Conservation (phyloP, 192 early-diverging fungal species). For the Podochytrium sp. region DNA sequence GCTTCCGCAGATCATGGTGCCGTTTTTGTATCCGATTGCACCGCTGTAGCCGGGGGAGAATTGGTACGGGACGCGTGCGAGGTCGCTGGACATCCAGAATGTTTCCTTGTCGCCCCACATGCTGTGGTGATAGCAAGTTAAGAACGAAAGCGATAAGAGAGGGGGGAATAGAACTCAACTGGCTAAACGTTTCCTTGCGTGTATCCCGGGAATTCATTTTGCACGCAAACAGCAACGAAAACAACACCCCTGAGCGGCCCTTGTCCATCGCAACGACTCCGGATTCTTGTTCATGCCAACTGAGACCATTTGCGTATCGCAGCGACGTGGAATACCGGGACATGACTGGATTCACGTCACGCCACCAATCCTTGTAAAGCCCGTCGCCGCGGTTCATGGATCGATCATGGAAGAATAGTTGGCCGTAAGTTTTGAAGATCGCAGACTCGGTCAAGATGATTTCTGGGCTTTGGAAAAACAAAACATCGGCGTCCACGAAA, state of each 20-base stretch:
- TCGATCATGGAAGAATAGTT: slow-evolving; percentile 69
- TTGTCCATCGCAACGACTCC: slow-evolving; percentile 19
- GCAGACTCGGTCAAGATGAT: slow-evolving; percentile 36
- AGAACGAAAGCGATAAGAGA: too few species aligned
- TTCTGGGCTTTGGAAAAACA: slow-evolving; percentile 9
- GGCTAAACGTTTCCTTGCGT: not conserved
- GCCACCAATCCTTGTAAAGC: slow-evolving; percentile 44
- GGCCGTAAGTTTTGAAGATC: slow-evolving; percentile 48
- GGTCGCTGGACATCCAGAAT: slow-evolving; percentile 67
- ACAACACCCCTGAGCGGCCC: not conserved
- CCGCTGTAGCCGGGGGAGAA: slow-evolving; percentile 59
- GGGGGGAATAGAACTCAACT: too few species aligned
- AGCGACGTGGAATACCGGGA: not conserved
- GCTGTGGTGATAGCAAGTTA: not conserved
- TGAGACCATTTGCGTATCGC: not conserved
- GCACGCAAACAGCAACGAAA: not conserved
- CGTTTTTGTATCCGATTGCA: slow-evolving; percentile 51
- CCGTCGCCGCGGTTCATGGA: not conserved
- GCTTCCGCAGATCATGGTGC: slow-evolving; percentile 32
- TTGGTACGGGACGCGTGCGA: slow-evolving; percentile 60
- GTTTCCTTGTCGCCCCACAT: slow-evolving; percentile 32
- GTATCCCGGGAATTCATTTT: not conserved
- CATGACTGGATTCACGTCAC: slow-evolving; percentile 38
- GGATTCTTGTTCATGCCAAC: not conserved
- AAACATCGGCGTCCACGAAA: slow-evolving; percentile 16